These are phyloP conservation scores for Yarrowia sp. DNA, from an alignment of 805 yeast genomes.

Conservation along the genomic window DNA sequence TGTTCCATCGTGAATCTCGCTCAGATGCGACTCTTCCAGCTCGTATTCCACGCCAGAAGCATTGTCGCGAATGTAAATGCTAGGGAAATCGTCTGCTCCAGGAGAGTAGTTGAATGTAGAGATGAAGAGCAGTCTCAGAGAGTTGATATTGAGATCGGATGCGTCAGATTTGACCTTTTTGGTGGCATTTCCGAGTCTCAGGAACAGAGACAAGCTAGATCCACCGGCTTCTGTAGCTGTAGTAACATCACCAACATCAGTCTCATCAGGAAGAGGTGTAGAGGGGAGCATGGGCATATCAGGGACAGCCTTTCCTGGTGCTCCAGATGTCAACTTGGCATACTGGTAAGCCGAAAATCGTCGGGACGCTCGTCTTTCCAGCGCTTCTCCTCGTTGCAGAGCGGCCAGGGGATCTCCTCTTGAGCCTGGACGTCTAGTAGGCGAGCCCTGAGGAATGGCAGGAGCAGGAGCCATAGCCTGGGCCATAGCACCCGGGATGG, in stretches of 20 bases:
- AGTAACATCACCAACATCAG: slow-evolving; percentile 41
- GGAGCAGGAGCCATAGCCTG: neutral
- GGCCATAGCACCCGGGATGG: slow-evolving; percentile 5
- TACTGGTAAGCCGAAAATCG: slow-evolving; percentile 93
- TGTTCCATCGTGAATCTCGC: slow-evolving; percentile 65
- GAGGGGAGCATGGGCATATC: slow-evolving; percentile 46
- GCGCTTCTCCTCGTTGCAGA: slow-evolving; percentile 79
- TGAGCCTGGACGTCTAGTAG: slow-evolving; percentile 26
- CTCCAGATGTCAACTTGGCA: slow-evolving; percentile 67
- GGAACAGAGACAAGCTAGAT: neutral
- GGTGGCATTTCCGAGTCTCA: slow-evolving; percentile 18
- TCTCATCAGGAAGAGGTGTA: slow-evolving; percentile 21
- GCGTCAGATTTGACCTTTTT: slow-evolving; percentile 45
- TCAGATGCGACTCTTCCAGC: slow-evolving; percentile 70
- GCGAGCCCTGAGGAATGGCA: slow-evolving; percentile 14
- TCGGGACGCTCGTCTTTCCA: slow-evolving; percentile 92
- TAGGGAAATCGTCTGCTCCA: slow-evolving; percentile 73
- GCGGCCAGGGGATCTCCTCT: slow-evolving; percentile 69
- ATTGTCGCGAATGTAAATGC: slow-evolving; percentile 73
- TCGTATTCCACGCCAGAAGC: slow-evolving; percentile 71
- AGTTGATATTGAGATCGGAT: slow-evolving; percentile 51
- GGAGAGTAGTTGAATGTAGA: slow-evolving; percentile 89
- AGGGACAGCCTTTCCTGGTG: slow-evolving; percentile 44
- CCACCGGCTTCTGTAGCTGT: slow-evolving; percentile 16
- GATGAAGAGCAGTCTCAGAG: slow-evolving; percentile 69